A percentile compares a stretch with the other conserved stretches of the same genome.
Evolutionary conservation across 2,329 filamentous ascomycete genomes (phyloP).

Genomic region (Hypomyces perniciosus): DNA sequence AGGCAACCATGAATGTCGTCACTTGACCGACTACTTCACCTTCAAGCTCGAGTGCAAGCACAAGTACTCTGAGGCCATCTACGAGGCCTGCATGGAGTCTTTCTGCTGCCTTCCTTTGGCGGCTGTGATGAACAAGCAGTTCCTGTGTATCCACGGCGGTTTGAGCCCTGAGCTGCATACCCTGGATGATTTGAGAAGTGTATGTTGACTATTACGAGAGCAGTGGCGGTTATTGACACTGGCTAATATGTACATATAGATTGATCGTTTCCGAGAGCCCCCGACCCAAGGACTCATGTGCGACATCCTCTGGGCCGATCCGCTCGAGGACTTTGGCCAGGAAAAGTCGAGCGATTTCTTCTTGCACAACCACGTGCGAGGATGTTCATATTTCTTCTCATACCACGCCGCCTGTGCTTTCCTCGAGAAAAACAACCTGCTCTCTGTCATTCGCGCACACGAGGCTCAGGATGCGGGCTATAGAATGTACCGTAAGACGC

Average conservation of each 20-base stretch:
- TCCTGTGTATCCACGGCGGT: conserved; percentile 95
- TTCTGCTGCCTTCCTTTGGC: conserved; percentile 92
- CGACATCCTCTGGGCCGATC: conserved; percentile 98
- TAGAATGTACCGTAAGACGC: conserved; percentile 97
- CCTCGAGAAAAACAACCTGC: conserved; percentile 96
- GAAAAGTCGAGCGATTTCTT: conserved; percentile 98
- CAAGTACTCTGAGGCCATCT: conserved; percentile 95
- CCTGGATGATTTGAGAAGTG: conserved; percentile 84
- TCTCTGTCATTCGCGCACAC: conserved; percentile 95
- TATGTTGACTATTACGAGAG: conserved; percentile 36
- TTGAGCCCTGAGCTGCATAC: conserved; percentile 94
- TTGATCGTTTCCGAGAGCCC: conserved; percentile 95
- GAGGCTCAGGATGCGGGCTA: conserved; percentile 98
- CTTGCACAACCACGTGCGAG: conserved; percentile 95
- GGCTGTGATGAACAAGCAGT: conserved; percentile 99
- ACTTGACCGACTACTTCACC: conserved; percentile 99
- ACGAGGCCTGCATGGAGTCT: conserved; percentile 97
- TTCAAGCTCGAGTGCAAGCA: conserved; percentile 99
- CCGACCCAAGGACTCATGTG: conserved; percentile 98
- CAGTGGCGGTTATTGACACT: background rate
- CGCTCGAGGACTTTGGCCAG: conserved; percentile 95
- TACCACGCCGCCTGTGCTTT: conserved; percentile 96
- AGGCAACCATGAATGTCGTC: conserved; percentile 97
- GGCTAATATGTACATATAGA: conserved; percentile 43
- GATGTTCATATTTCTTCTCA: conserved; percentile 98